Conservation (phyloP, 2,329 filamentous ascomycete genomes). For the Colletotrichum sp. region DNA sequence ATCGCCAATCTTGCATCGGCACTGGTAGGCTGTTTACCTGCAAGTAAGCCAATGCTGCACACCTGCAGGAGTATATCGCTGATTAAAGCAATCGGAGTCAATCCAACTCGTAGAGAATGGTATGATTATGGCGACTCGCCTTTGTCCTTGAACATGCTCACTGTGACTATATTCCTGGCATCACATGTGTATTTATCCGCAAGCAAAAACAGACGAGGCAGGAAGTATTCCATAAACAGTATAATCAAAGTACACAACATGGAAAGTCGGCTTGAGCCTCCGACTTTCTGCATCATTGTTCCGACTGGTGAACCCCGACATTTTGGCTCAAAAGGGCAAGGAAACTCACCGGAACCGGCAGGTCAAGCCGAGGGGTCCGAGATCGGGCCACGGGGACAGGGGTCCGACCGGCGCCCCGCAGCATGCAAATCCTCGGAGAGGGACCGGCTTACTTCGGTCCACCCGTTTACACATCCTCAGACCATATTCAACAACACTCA, state of each 20-base stretch:
- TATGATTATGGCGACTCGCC: not conserved
- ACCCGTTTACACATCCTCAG: not conserved
- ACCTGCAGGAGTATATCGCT: not conserved
- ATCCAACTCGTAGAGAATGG: not conserved
- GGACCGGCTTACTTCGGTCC: not conserved
- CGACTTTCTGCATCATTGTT: not conserved
- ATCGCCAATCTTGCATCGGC: not conserved
- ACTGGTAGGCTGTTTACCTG: not conserved
- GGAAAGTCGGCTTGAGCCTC: not conserved
- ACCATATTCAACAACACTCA: not conserved
- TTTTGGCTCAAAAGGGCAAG: not conserved
- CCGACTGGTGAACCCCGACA: not conserved
- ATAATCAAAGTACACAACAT: not conserved
- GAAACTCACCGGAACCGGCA: not conserved
- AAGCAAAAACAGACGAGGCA: not conserved
- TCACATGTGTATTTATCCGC: not conserved
- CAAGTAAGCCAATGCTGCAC: not conserved
- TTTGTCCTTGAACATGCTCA: not conserved
- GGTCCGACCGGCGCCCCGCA: constrained; percentile 10
- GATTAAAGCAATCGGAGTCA: not conserved
- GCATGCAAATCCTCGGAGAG: not conserved
- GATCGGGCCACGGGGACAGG: constrained; percentile 13
- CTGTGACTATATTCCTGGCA: not conserved
- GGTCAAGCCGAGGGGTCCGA: constrained; percentile 10
- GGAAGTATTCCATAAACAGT: not conserved